These are phyloP conservation scores for Chondrus crispus DNA, from an alignment of 23 red algal species.

Conservation along the genomic window DNA sequence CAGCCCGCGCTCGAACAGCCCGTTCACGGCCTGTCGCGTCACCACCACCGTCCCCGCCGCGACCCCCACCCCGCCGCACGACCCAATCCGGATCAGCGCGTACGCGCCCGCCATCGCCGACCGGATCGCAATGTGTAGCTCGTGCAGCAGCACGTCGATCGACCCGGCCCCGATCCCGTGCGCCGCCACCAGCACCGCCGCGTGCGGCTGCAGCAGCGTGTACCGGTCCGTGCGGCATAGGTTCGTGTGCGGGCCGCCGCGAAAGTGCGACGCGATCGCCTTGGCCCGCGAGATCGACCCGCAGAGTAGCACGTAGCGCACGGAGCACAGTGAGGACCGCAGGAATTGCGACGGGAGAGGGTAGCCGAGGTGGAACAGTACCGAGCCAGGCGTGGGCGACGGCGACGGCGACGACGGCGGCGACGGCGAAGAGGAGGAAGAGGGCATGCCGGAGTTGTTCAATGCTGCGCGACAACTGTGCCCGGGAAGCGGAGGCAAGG, in stretches of 20 bases:
- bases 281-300: slow-evolving; percentile 15
- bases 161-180: slow-evolving; percentile 41
- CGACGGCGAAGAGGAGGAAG: background rate
- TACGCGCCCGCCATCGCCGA: background rate
- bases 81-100: slow-evolving; percentile 14
- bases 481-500: too few species aligned
- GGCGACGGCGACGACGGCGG: background rate
- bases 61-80: slow-evolving; percentile 28
- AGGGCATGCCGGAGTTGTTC: too few species aligned
- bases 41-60: slow-evolving; percentile 13
- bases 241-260: background rate
- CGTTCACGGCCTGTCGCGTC: background rate
- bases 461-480: too few species aligned
- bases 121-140: background rate
- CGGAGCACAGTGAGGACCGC: background rate
- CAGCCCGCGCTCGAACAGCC: background rate
- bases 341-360: background rate
- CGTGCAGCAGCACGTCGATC: slow-evolving; percentile 38
- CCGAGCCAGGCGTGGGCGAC: background rate
- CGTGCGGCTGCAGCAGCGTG: background rate
- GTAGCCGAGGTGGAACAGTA: slow-evolving; percentile 38
- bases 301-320: slow-evolving; percentile 17
- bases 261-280: background rate
- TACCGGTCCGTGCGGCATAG: slow-evolving; percentile 40
- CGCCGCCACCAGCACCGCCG: slow-evolving; percentile 14